These are phyloP conservation scores for Penium margaritaceum DNA, from an alignment of 139 green algal genomes.

Conservation along the genomic window DNA sequence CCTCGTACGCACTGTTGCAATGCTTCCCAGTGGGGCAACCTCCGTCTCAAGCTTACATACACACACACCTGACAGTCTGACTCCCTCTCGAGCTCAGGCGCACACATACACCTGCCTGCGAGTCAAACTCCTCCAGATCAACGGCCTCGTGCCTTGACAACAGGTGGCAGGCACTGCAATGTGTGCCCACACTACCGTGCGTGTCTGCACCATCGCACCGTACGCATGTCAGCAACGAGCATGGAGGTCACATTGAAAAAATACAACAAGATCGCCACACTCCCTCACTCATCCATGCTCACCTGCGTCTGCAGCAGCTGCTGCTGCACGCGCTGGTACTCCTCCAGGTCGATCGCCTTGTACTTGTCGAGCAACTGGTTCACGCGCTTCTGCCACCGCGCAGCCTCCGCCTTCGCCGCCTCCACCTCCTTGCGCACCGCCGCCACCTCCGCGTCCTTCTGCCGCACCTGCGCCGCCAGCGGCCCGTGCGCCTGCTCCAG, in stretches of 20 bases:
- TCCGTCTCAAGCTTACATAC: neutral
- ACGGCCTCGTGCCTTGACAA: neutral
- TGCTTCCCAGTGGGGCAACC: neutral
- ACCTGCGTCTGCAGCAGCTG: neutral
- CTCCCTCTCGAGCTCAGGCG: neutral
- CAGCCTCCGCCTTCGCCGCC: constrained; percentile 7
- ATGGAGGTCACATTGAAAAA: neutral
- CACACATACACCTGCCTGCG: neutral
- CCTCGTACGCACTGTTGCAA: neutral
- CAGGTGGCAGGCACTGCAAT: neutral
- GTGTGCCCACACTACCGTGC: neutral
- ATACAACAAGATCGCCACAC: neutral
- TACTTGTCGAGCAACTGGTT: constrained; percentile 49
- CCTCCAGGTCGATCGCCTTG: constrained; percentile 40
- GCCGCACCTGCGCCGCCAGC: constrained; percentile 8
- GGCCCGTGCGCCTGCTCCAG: constrained; percentile 13
- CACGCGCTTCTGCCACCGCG: constrained; percentile 23
- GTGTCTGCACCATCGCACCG: neutral
- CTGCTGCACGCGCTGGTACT: constrained; percentile 36
- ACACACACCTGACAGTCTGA: neutral
- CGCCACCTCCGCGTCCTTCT: constrained; percentile 20
- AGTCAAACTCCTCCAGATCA: neutral
- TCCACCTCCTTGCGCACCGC: constrained; percentile 3
- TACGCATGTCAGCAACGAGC: neutral
- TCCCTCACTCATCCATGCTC: neutral